phyloP scores from a whole-genome alignment of 2,329 filamentous ascomycete species.

The Tolypocladium inflatum region DNA sequence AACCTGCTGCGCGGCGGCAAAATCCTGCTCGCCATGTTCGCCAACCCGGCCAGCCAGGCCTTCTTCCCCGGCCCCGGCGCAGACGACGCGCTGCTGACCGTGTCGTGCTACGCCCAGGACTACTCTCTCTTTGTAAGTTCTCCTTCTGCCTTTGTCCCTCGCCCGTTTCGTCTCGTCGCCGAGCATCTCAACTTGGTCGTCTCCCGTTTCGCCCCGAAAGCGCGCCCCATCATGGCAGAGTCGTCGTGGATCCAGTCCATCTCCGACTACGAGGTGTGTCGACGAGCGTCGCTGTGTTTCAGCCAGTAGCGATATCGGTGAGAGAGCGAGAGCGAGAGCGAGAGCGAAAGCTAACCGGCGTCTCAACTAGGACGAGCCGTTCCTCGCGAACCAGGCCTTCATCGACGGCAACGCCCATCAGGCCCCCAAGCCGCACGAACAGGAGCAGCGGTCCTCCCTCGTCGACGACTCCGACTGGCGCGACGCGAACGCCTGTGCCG shows the following conservation, averaged over 20 bases:
- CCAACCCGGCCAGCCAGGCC: neutral
- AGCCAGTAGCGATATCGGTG: neutral
- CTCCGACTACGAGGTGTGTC: constrained; percentile 9
- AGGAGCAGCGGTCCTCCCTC: neutral
- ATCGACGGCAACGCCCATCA: neutral
- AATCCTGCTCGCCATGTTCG: neutral
- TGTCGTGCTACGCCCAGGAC: neutral
- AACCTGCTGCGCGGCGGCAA: neutral
- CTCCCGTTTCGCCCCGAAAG: neutral
- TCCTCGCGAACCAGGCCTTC: neutral
- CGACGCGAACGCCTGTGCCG: neutral
- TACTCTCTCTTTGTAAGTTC: neutral
- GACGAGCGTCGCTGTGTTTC: neutral
- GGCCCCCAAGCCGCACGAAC: neutral
- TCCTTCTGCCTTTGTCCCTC: neutral
- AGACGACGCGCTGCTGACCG: neutral
- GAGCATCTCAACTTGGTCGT: neutral
- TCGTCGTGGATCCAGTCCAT: constrained; percentile 5
- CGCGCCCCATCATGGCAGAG: neutral
- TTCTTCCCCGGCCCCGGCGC: neutral
- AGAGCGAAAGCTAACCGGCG: neutral
- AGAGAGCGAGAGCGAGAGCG: too few relatives aligned
- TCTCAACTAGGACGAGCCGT: neutral
- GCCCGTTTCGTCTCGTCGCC: neutral
- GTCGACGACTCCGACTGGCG: neutral